Percentiles rank a stretch among this genome's conserved stretches.
phyloP scores from a whole-genome alignment of 441 rosid genomes.

The Erysimum pusillum region DNA sequence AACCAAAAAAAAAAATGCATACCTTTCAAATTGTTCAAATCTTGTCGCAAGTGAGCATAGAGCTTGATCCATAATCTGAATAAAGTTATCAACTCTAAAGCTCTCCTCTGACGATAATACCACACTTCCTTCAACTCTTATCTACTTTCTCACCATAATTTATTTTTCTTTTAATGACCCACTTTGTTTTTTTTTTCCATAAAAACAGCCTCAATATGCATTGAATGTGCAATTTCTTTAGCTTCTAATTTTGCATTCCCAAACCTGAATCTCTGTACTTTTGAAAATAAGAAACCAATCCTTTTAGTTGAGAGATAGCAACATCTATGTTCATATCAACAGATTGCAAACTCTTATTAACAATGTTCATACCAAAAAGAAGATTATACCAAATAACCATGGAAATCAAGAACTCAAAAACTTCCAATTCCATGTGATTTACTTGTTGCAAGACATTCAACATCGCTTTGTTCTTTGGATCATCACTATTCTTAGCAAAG shows the following conservation, averaged over 20 bases:
- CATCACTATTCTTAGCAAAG: too few species aligned
- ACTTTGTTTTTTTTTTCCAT: neutral
- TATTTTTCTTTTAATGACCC: neutral
- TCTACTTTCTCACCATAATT: neutral
- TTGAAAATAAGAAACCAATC: neutral
- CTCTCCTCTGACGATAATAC: neutral
- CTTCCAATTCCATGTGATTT: too few species aligned
- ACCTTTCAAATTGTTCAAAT: neutral
- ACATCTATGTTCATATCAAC: neutral
- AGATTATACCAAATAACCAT: too few species aligned
- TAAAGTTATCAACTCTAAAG: constrained; percentile 5
- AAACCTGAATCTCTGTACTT: neutral
- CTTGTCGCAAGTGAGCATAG: neutral
- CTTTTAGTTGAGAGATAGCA: neutral
- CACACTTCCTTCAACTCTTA: neutral
- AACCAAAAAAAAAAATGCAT: too few species aligned
- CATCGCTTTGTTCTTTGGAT: too few species aligned
- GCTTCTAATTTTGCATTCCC: neutral
- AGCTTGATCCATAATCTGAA: constrained; percentile 1
- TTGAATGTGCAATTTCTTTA: neutral
- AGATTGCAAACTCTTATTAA: neutral
- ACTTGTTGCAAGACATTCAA: too few species aligned
- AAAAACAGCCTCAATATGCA: neutral
- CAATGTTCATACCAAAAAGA: too few species aligned
- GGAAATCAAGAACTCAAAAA: too few species aligned